Evolutionary conservation across 352 stramenopile species (phyloP).

Genomic region (Hyaloperonospora brassicae): DNA sequence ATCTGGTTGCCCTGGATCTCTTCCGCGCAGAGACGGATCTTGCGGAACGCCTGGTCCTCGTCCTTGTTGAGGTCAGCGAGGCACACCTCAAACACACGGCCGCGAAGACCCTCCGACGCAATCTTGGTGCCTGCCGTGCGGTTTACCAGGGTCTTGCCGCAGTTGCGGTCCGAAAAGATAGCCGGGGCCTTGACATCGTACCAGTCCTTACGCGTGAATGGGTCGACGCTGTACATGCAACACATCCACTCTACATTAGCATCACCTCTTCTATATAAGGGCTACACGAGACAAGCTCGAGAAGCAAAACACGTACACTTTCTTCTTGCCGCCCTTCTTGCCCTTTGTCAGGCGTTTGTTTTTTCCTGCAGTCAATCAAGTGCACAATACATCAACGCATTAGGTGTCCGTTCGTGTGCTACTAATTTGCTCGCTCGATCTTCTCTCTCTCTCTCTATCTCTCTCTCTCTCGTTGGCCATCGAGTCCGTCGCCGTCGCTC

Average conservation of each 20-base stretch:
- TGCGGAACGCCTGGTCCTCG: constrained; percentile 96
- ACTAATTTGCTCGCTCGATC: not conserved
- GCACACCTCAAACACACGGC: constrained; percentile 97
- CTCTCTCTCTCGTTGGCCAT: not conserved
- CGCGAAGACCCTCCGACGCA: constrained; percentile 96
- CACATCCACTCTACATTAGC: constrained; percentile 1
- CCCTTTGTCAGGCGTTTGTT: constrained; percentile 89
- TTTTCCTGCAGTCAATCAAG: constrained; percentile 48
- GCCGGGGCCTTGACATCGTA: constrained; percentile 97
- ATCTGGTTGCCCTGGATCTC: constrained; percentile 92
- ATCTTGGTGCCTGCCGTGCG: constrained; percentile 95
- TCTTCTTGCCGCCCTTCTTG: constrained; percentile 91
- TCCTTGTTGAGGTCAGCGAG: constrained; percentile 99
- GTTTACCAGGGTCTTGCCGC: constrained; percentile 98
- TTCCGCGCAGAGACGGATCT: constrained; percentile 98
- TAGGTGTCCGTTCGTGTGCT: constrained; percentile 13
- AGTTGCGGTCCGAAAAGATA: constrained; percentile 96
- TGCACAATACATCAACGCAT: constrained; percentile 13
- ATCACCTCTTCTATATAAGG: not conserved
- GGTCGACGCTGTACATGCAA: constrained; percentile 82
- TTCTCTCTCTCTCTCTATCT: not conserved
- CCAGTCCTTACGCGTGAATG: constrained; percentile 98
- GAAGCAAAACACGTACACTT: constrained; percentile 61
- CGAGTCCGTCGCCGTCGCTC: not conserved
- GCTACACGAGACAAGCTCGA: not conserved